Conservation (phyloP, 257 asterid species). For the Cinchona pubescens region DNA sequence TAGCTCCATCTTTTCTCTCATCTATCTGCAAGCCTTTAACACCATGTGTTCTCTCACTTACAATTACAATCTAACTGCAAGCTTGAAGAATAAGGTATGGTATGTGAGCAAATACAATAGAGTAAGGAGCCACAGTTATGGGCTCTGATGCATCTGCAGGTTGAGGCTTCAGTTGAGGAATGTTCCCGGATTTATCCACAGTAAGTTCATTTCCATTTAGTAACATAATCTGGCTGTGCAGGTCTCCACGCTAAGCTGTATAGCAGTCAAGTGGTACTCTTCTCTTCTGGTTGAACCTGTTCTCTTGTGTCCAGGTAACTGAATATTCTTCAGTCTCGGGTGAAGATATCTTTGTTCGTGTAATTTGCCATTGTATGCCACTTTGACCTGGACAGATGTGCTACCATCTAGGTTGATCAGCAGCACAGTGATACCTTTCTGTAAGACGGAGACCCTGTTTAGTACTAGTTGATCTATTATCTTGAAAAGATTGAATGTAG, state of each 20-base stretch:
- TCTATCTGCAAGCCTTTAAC: slow-evolving; percentile 40
- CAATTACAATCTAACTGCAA: slow-evolving; percentile 38
- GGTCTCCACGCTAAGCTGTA: slow-evolving; percentile 63
- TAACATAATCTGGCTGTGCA: slow-evolving; percentile 64
- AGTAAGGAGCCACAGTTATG: slow-evolving; percentile 54
- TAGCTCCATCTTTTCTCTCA: slow-evolving; percentile 18
- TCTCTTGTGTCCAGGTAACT: slow-evolving; percentile 24
- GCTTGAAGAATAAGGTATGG: slow-evolving; percentile 55
- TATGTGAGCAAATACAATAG: slow-evolving; percentile 73
- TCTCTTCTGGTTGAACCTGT: slow-evolving; percentile 39
- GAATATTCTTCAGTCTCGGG: slow-evolving; percentile 20
- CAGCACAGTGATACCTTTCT: slow-evolving; percentile 65
- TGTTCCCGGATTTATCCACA: slow-evolving; percentile 44
- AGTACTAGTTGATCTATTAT: background rate
- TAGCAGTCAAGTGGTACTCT: slow-evolving; percentile 81
- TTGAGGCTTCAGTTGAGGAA: slow-evolving; percentile 55
- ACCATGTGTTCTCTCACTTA: slow-evolving; percentile 13
- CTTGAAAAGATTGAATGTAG: background rate
- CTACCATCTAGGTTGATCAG: slow-evolving; percentile 72
- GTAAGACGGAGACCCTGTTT: slow-evolving; percentile 29
- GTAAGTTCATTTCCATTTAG: slow-evolving; percentile 59
- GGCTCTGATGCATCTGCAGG: slow-evolving; percentile 49
- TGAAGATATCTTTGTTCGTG: slow-evolving; percentile 31
- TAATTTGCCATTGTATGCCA: slow-evolving; percentile 33
- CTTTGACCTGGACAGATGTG: slow-evolving; percentile 34